Base-by-base conservation (phyloP, 2,329 filamentous ascomycete genomes). In the Fusarium luffae region DNA sequence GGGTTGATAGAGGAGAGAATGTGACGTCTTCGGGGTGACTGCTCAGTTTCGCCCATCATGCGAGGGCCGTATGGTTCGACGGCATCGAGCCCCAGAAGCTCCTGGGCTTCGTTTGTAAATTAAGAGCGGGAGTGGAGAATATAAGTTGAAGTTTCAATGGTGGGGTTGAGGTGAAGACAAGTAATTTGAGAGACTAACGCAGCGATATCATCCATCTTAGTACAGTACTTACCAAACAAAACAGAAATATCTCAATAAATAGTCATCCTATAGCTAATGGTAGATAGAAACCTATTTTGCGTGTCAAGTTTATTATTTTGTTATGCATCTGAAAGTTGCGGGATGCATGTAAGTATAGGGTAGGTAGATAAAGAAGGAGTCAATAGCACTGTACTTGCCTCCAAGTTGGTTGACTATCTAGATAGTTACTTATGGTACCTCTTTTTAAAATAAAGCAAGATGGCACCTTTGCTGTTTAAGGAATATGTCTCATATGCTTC, bases 1-100 rank as follows among this genome's bases (percentile, higher is more conserved):
- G 65, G 81, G 65, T 85, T 85, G 71, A 85, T 83, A 9, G 84
- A 86, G 9, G 82, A 83, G 19, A 86, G 78, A 21, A 86, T 84
- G 46, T 82, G 83, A n/a, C 83, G 82, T 74, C 84, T 76, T 68
- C 77, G 79, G 30, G 81, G 78, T 27, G 81, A 82, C 50, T 77
- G 61, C 14, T 70, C 66, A 43, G 66, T 60, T 63, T 75, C 75
- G 59, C 73, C 77, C 80, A 82, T 82, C 63, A 71, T 68, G 73
- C 54, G 59, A 60, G 51, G 56, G 60, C 71, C 71, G 77, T 78
- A 50, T 32, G 51, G 49, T 49, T 60, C 18, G 55, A 52, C 23
- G 27, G 46, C 66, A 67, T 72, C 27, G 52, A 61, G 63, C 55
- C 46, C 19, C n/a, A 51, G 42, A 40, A 12, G 55, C 49, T 69